Conservation (phyloP, 2,329 filamentous ascomycete species). For the Colletotrichum sp. region DNA sequence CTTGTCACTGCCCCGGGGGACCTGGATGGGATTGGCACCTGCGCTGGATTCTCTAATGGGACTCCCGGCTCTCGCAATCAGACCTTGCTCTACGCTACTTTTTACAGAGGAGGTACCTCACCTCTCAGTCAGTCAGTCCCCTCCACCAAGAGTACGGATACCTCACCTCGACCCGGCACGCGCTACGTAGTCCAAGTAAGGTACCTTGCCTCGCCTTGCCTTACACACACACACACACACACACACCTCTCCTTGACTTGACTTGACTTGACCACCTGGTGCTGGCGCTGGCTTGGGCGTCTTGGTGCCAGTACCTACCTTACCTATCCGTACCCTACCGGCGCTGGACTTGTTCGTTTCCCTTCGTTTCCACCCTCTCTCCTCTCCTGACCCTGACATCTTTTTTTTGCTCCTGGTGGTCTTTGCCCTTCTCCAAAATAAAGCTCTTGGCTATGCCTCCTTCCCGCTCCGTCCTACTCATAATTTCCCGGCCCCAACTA, state of each 20-base stretch:
- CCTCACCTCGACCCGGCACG: neutral
- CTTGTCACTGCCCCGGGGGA: neutral
- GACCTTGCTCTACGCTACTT: neutral
- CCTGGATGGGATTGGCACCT: neutral
- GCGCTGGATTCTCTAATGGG: neutral
- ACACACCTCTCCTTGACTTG: neutral
- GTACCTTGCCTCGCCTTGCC: neutral
- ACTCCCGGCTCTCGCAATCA: neutral
- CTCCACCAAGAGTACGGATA: neutral
- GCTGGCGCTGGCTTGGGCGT: neutral
- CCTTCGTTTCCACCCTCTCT: conserved; percentile 18
- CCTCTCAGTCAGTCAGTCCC: neutral
- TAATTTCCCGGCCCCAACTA: conserved; percentile 21
- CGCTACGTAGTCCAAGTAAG: neutral
- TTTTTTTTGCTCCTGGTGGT: neutral
- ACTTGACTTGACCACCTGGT: neutral
- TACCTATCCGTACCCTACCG: neutral
- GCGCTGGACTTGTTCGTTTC: conserved; percentile 15
- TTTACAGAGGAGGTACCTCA: neutral
- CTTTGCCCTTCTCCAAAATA: conserved; percentile 21
- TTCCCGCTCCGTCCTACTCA: conserved; percentile 20
- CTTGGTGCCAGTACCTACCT: neutral
- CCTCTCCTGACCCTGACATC: conserved; percentile 19
- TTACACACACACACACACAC: neutral
- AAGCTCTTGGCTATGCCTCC: conserved; percentile 21